Evolutionary conservation across 2,329 filamentous ascomycete species (phyloP).

Genomic region (Penicillium sp.): DNA sequence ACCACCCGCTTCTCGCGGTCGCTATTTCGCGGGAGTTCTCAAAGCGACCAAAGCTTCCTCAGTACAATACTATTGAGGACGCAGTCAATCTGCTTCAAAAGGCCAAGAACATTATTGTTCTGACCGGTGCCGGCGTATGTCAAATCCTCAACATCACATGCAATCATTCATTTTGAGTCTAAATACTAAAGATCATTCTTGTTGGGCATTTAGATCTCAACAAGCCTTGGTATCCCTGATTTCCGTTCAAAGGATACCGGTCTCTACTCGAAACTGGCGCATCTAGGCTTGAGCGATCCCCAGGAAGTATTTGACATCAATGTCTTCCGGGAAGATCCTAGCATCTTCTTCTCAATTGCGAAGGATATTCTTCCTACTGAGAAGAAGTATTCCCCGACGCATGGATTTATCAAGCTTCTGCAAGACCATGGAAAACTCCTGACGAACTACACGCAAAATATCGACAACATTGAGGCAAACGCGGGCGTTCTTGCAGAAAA

Average conservation of each 20-base stretch:
- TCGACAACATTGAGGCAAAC: slow-evolving; percentile 89
- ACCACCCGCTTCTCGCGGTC: slow-evolving; percentile 71
- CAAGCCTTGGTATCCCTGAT: slow-evolving; percentile 92
- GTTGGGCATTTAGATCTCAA: slow-evolving; percentile 66
- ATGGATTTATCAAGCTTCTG: slow-evolving; percentile 87
- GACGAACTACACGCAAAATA: slow-evolving; percentile 98
- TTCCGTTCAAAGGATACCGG: slow-evolving; percentile 93
- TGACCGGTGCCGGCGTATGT: slow-evolving; percentile 79
- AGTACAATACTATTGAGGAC: slow-evolving; percentile 85
- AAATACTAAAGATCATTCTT: neutral
- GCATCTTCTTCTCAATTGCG: slow-evolving; percentile 86
- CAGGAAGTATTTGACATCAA: slow-evolving; percentile 94
- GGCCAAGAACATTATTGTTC: slow-evolving; percentile 81
- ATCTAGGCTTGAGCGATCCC: slow-evolving; percentile 76
- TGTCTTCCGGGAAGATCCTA: slow-evolving; percentile 81
- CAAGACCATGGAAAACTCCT: slow-evolving; percentile 86
- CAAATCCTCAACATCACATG: neutral
- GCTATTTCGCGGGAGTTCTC: slow-evolving; percentile 77
- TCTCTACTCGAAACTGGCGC: slow-evolving; percentile 80
- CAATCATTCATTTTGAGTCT: neutral
- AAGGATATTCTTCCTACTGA: slow-evolving; percentile 83
- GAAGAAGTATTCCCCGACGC: slow-evolving; percentile 82
- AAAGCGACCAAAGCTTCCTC: slow-evolving; percentile 73
- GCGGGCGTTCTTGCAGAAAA: slow-evolving; percentile 80
- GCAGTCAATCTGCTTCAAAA: slow-evolving; percentile 73